Conservation (phyloP, 495 filamentous ascomycete genomes). For the Xylona heveae region DNA sequence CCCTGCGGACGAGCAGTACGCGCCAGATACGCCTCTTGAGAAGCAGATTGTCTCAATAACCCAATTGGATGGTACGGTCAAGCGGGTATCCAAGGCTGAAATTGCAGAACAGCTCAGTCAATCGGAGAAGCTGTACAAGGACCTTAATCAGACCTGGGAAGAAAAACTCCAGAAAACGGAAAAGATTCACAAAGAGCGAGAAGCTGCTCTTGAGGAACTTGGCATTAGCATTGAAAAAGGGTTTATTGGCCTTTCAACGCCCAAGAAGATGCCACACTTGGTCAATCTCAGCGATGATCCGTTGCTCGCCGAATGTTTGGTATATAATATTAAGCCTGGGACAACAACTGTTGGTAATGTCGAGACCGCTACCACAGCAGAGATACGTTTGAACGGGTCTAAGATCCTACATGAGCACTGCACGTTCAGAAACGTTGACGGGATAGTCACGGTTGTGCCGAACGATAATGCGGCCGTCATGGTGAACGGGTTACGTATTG, state of each 20-base stretch:
- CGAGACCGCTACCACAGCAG: conserved; percentile 54
- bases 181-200: conserved; percentile 90
- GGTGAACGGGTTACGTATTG: conserved; percentile 84
- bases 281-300: conserved; percentile 97
- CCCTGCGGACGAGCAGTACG: conserved; percentile 57
- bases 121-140: conserved; percentile 85
- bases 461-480: conserved; percentile 83
- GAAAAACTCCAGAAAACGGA: conserved; percentile 90
- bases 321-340: conserved; percentile 96
- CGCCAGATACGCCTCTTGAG: conserved; percentile 77
- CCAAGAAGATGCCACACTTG: conserved; percentile 97
- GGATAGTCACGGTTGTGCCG: conserved; percentile 73
- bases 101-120: conserved; percentile 92
- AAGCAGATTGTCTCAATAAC: conserved; percentile 93
- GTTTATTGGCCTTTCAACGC: conserved; percentile 84
- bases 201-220: conserved; percentile 84
- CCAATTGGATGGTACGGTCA: conserved; percentile 62
- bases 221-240: conserved; percentile 99
- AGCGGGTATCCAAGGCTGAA: conserved; percentile 94
- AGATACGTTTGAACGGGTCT: conserved; percentile 85
- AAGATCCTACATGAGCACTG: conserved; percentile 87
- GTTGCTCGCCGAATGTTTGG: conserved; percentile 82
- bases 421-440: conserved; percentile 79
- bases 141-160: conserved; percentile 98
- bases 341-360: conserved; percentile 85